Evolutionary conservation across 2,329 filamentous ascomycete genomes (phyloP).

Genomic region (Chrysoporthe austroafricana): DNA sequence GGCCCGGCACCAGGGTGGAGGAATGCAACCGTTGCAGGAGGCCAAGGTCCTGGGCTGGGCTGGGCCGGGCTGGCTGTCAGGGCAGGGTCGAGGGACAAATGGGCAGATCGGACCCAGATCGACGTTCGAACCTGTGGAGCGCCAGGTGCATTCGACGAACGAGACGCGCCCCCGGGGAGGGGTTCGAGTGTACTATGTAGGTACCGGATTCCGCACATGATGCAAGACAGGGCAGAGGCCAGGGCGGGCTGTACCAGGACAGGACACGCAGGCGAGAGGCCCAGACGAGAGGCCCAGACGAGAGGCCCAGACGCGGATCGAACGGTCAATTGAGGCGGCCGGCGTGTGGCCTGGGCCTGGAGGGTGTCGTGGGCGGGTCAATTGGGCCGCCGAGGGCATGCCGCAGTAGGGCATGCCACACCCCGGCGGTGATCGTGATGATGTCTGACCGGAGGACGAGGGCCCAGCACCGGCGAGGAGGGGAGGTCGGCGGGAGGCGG

Average conservation of each 20-base stretch:
- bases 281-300: not conserved
- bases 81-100: constrained; percentile 8
- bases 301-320: not conserved
- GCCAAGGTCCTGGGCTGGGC: constrained; percentile 2
- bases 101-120: constrained; percentile 21
- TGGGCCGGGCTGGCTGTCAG: constrained; percentile 4
- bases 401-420: not conserved
- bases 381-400: not conserved
- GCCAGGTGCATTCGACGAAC: constrained; percentile 4
- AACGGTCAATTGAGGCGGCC: not conserved
- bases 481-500: not conserved
- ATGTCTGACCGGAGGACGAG: not conserved
- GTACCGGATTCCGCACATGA: constrained; percentile 2
- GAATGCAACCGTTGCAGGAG: constrained; percentile 5
- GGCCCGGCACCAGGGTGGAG: not conserved
- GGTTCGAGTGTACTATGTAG: not conserved
- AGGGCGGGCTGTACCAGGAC: not conserved
- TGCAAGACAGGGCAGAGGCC: not conserved
- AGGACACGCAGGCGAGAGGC: not conserved
- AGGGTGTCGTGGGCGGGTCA: not conserved
- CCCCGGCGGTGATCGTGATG: not conserved
- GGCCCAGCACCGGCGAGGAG: not conserved
- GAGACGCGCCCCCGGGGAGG: constrained; percentile 11
- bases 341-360: not conserved
- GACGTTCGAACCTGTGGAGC: constrained; percentile 22